A percentile compares a stretch with the other conserved stretches of the same genome.
Evolutionary conservation across 179 eudicot genomes (phyloP).

Genomic region (Vitellaria paradoxa): DNA sequence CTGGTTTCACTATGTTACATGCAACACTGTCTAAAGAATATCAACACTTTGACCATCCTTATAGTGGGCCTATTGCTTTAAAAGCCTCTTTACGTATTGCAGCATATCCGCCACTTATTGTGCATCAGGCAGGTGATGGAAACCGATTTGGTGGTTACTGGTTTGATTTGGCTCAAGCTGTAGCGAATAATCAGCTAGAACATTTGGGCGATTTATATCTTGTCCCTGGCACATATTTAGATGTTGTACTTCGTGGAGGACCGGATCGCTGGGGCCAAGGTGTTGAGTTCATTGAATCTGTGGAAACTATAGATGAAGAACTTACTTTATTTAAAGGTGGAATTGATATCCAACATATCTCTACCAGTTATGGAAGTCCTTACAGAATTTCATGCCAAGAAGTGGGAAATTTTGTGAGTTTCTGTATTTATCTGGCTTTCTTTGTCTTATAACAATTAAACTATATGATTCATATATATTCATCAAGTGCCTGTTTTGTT

Average conservation of each 20-base stretch:
- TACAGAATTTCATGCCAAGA: constrained; percentile 65
- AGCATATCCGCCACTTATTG: constrained; percentile 60
- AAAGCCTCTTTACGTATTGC: constrained; percentile 64
- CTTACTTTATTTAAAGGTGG: constrained; percentile 29
- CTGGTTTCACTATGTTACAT: constrained; percentile 57
- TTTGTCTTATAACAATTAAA: constrained; percentile 2
- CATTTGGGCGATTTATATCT: constrained; percentile 56
- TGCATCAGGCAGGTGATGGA: constrained; percentile 80
- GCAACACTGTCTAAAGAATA: constrained; percentile 54
- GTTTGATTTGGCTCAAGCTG: constrained; percentile 53
- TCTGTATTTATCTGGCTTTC: constrained; percentile 4
- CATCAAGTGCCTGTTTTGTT: not conserved
- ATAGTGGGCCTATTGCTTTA: constrained; percentile 40
- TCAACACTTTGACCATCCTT: constrained; percentile 38
- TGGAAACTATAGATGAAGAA: constrained; percentile 44
- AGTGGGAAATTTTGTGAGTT: constrained; percentile 62
- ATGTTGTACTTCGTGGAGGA: constrained; percentile 78
- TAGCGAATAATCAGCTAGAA: constrained; percentile 29
- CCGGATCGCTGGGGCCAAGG: constrained; percentile 77
- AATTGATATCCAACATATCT: constrained; percentile 39
- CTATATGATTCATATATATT: constrained; percentile 7
- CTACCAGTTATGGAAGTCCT: constrained; percentile 27
- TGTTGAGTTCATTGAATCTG: constrained; percentile 62
- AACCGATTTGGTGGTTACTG: constrained; percentile 91
- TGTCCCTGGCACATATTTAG: constrained; percentile 64